These are phyloP conservation scores for Lasiosphaeris hirsuta DNA, from an alignment of 495 filamentous ascomycete species.

Conservation along the genomic window DNA sequence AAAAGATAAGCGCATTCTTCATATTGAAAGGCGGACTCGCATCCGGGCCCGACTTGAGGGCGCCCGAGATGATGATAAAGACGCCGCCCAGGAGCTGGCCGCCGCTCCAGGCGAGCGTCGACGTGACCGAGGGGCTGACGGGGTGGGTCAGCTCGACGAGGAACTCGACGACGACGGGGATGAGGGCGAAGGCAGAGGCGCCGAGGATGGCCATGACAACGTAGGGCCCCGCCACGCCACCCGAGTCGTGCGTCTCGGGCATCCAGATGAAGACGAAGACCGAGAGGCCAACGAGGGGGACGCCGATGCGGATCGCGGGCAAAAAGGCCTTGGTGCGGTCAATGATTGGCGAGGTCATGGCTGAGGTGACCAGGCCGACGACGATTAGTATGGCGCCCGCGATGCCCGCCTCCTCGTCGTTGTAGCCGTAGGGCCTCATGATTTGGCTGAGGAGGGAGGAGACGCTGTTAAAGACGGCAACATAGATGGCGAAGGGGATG, in stretches of 20 bases:
- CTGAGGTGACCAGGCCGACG: slow-evolving; percentile 74
- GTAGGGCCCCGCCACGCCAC: slow-evolving; percentile 63
- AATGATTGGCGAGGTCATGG: slow-evolving; percentile 73
- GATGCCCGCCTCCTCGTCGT: slow-evolving; percentile 79
- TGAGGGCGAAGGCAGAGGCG: slow-evolving; percentile 71
- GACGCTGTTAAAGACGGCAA: slow-evolving; percentile 88
- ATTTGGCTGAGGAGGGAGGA: slow-evolving; percentile 90
- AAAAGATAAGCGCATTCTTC: slow-evolving; percentile 70
- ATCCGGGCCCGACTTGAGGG: slow-evolving; percentile 58
- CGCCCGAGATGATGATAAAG: slow-evolving; percentile 80
- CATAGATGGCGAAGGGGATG: slow-evolving; percentile 75
- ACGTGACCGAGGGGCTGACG: slow-evolving; percentile 81
- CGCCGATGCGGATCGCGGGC: slow-evolving; percentile 65
- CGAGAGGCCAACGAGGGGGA: slow-evolving; percentile 68
- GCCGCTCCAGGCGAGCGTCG: slow-evolving; percentile 76
- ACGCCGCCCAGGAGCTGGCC: slow-evolving; percentile 76
- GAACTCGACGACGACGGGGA: slow-evolving; percentile 85
- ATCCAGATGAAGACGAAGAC: slow-evolving; percentile 83
- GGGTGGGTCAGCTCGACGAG: slow-evolving; percentile 83
- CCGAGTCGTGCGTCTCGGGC: slow-evolving; percentile 56
- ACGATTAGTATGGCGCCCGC: slow-evolving; percentile 88
- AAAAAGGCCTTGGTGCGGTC: slow-evolving; percentile 82
- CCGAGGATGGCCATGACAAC: slow-evolving; percentile 70
- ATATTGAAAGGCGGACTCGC: slow-evolving; percentile 65
- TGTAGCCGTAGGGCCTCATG: slow-evolving; percentile 76